phyloP scores from a whole-genome alignment of 2,329 filamentous ascomycete species.

The Monilinia polystroma region DNA sequence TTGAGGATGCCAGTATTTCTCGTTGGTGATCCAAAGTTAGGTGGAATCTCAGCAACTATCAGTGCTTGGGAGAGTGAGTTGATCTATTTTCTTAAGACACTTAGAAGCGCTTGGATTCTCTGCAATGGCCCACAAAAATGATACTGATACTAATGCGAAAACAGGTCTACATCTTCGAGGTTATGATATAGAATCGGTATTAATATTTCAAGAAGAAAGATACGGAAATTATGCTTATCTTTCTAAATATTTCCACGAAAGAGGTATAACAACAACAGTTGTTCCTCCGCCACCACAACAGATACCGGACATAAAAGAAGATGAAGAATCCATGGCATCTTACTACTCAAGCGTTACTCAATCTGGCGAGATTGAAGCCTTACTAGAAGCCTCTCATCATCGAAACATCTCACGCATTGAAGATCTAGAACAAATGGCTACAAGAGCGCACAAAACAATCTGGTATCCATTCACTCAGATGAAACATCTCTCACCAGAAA shows the following conservation, averaged over 20 bases:
- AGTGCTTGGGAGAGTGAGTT: slow-evolving; percentile 64
- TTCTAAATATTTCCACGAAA: slow-evolving; percentile 61
- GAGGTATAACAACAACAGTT: slow-evolving; percentile 55
- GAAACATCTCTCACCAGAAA: slow-evolving; percentile 56
- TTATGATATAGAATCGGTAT: slow-evolving; percentile 69
- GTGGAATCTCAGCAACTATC: slow-evolving; percentile 78
- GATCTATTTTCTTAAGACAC: too few species aligned
- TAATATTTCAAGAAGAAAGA: slow-evolving; percentile 64
- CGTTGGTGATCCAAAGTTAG: slow-evolving; percentile 71
- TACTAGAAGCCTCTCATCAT: slow-evolving; percentile 52
- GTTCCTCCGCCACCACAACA: slow-evolving; percentile 59
- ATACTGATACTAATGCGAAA: neutral
- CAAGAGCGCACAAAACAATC: slow-evolving; percentile 61
- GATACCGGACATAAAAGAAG: slow-evolving; percentile 43
- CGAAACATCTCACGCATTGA: slow-evolving; percentile 57
- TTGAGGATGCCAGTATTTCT: slow-evolving; percentile 72
- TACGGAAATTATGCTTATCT: slow-evolving; percentile 71
- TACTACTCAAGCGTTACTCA: slow-evolving; percentile 60
- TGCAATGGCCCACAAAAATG: neutral
- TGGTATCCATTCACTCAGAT: slow-evolving; percentile 92
- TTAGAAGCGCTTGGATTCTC: accelerated
- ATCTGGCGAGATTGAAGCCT: slow-evolving; percentile 43
- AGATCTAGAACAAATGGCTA: slow-evolving; percentile 60
- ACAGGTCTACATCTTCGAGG: slow-evolving; percentile 69
- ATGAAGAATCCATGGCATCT: slow-evolving; percentile 55